Evolutionary conservation across 176 grass and related monocot species (phyloP), one percentile per base, ranked within the genome.

Genomic region (Oryza rufipogon): DNA sequence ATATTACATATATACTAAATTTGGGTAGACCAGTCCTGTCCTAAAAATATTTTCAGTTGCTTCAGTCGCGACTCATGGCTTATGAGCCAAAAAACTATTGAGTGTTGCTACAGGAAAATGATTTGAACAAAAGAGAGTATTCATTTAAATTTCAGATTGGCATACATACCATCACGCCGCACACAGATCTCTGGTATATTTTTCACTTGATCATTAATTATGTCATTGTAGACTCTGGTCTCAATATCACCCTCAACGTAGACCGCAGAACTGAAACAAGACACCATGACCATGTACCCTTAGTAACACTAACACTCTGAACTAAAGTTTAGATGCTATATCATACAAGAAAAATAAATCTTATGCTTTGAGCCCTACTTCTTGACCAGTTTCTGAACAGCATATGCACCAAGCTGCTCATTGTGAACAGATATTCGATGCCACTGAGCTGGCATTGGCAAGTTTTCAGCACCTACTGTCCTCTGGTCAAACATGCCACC

Each of bases 221-320:
- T 81, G 38, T 94, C 94, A 88, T 94, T 88, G 63, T 92, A 97
- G 13, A 92, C 85, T 84, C 94, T 94, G 65, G 85, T 94, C 80
- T 97, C 94, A 79, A 97, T 97, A 77, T 94, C 89, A 65, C 94
- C 94, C 76, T 94, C 94, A 81, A 97, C 75, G 80, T 92, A 94
- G 20, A 97, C 94, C 52, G 89, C 75, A 80, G 91, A 67, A 76
- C 91, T 97, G 91, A 88, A 91, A 85, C 28, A 51, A 83, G 30
- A 36, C 5, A 78, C 7, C 22, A 74, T 14, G 7, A 10, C 42
- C 9, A 36, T 12, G 23, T 85, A 26, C 76, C 42, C 64, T 52
- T 51, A 36, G 70, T 70, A 80, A 68, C 71, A 23, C 42, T 56
- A 56, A 83, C 12, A 69, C 8, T 28, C 33, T 22, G 28, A 81